Conservation (phyloP, 371 early-diverging fungal species). For the Mucor plumbeus region DNA sequence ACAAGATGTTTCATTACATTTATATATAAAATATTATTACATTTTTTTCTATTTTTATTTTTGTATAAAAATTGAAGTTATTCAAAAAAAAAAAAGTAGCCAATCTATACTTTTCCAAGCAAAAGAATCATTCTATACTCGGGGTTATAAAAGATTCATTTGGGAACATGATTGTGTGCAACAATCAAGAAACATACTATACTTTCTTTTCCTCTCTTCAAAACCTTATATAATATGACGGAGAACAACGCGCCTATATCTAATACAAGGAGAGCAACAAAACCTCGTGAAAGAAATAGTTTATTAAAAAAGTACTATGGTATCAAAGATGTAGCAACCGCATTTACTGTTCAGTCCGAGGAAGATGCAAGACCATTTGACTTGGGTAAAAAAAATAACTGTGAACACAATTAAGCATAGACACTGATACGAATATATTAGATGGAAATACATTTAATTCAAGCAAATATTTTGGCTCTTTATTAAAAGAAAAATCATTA, state of each 20-base stretch:
- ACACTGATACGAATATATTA: slow-evolving; percentile 23
- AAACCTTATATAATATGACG: slow-evolving; percentile 6
- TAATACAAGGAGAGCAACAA: slow-evolving; percentile 7
- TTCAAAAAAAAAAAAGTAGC: too few relatives aligned
- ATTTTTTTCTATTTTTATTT: too few relatives aligned
- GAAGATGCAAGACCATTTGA: slow-evolving; percentile 38
- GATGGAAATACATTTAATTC: slow-evolving; percentile 75
- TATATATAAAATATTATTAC: too few relatives aligned
- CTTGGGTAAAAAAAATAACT: slow-evolving; percentile 26
- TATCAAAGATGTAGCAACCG: slow-evolving; percentile 15
- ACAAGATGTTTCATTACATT: too few relatives aligned
- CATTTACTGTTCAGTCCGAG: slow-evolving; percentile 3
- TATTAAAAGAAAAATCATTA: slow-evolving; percentile 71
- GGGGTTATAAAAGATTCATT: neutral
- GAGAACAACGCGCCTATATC: slow-evolving; percentile 4
- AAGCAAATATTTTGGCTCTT: slow-evolving; percentile 73
- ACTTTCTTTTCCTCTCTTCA: neutral
- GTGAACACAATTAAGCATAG: too few relatives aligned
- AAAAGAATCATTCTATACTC: neutral
- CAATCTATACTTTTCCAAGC: too few relatives aligned
- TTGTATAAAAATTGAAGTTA: too few relatives aligned
- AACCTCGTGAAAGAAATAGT: slow-evolving; percentile 34
- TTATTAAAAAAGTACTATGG: slow-evolving; percentile 51
- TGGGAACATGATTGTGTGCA: slow-evolving; percentile 1
- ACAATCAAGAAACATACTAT: neutral